These are phyloP conservation scores for Fibroporia radiculosa DNA, from an alignment of 768 basidiomycete species.

Conservation along the genomic window DNA sequence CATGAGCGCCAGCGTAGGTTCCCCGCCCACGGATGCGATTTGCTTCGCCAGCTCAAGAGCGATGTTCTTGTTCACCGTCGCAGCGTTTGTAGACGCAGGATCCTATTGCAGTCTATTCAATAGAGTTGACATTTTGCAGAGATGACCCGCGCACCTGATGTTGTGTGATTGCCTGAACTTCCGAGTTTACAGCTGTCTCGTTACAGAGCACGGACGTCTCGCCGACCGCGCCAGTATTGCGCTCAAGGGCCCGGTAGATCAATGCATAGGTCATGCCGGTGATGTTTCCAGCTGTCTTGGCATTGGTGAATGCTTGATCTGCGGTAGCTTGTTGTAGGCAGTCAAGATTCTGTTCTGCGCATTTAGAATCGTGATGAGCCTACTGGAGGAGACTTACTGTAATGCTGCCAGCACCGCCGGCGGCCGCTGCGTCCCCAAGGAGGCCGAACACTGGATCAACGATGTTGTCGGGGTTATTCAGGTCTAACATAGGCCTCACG, in stretches of 20 bases:
- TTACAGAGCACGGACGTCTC: conserved; percentile 40
- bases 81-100: conserved; percentile 51
- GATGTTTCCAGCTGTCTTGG: conserved; percentile 53
- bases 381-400: conserved; percentile 28
- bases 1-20: conserved; percentile 49
- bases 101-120: conserved; percentile 30
- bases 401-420: conserved; percentile 44
- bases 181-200: conserved; percentile 49
- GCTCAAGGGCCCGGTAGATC: conserved; percentile 57
- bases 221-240: conserved; percentile 55
- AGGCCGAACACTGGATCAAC: conserved; percentile 58
- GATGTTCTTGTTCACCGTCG: conserved; percentile 56
- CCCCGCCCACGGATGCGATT: conserved; percentile 54
- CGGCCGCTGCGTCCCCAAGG: conserved; percentile 58
- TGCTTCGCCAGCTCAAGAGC: conserved; percentile 55
- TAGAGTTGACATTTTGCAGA: conserved; percentile 19
- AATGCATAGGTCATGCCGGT: conserved; percentile 50
- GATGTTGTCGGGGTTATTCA: conserved; percentile 55
- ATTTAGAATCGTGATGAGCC: neutral
- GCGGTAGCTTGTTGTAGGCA: conserved; percentile 62
- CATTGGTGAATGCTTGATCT: conserved; percentile 68
- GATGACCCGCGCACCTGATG: conserved; percentile 25
- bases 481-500: conserved; percentile 37
- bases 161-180: conserved; percentile 57
- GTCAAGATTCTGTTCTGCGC: conserved; percentile 38